Percentiles rank a stretch among this genome's conserved stretches.
phyloP scores from a whole-genome alignment of 495 filamentous ascomycete genomes.

The Penicillium paradoxum region DNA sequence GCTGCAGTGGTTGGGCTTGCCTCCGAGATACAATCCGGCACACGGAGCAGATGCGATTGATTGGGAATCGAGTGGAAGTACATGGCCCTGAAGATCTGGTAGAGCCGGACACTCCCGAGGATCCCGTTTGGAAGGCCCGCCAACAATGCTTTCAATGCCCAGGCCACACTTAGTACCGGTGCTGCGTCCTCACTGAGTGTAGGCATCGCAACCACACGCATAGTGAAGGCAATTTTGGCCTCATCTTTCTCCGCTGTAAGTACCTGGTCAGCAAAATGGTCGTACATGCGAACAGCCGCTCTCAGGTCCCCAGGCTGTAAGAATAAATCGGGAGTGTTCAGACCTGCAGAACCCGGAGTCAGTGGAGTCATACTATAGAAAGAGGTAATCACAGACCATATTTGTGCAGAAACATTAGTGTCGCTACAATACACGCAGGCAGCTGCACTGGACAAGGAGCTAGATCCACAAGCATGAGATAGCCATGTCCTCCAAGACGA shows the following conservation, averaged over 20 bases:
- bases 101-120: slow-evolving; percentile 61
- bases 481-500: slow-evolving; percentile 67
- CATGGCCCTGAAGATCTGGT: slow-evolving; percentile 61
- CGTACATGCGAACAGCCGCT: slow-evolving; percentile 30
- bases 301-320: slow-evolving; percentile 29
- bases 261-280: slow-evolving; percentile 37
- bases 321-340: slow-evolving; percentile 24
- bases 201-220: slow-evolving; percentile 25
- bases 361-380: slow-evolving; percentile 7
- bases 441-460: slow-evolving; percentile 58
- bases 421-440: slow-evolving; percentile 72
- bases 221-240: slow-evolving; percentile 28
- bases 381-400: slow-evolving; percentile 49
- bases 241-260: slow-evolving; percentile 31
- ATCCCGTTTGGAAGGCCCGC: slow-evolving; percentile 69
- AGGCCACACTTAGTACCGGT: slow-evolving; percentile 63
- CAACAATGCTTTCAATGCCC: slow-evolving; percentile 66
- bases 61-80: slow-evolving; percentile 44
- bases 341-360: slow-evolving; percentile 17
- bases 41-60: slow-evolving; percentile 33
- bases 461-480: slow-evolving; percentile 63
- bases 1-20: slow-evolving; percentile 11
- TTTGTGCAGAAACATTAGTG: slow-evolving; percentile 58
- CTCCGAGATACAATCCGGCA: slow-evolving; percentile 12
- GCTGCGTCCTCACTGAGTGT: slow-evolving; percentile 21